Evolutionary conservation across 129 eudicot genomes (phyloP), one percentile per base, ranked within the genome.

Genomic region (Sambucus nigra): DNA sequence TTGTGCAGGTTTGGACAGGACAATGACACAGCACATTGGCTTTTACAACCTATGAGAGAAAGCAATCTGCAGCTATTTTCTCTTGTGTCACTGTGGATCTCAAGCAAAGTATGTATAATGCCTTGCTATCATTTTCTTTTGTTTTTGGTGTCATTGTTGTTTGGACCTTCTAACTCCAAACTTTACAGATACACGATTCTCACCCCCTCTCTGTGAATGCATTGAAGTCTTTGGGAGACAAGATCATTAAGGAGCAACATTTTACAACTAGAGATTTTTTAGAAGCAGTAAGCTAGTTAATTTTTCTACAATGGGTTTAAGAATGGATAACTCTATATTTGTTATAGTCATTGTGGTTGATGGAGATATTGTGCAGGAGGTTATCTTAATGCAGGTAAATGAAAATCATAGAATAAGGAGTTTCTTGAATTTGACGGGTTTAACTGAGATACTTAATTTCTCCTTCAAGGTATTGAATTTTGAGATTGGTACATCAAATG

Each of bases 21-120:
- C 55, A 71, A 53, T 32, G 65, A 10, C 47, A 33, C 44, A 8
- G 65, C 56, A 69, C 75, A 66, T 40, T 81, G 91, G 87, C 93
- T 88, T 25, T 61, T 84, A 42, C 77, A 70, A 38, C 95, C 97
- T 4, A 25, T 84, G 23, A 54, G 68, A 64, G 87, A 84, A 68
- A 67, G 92, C 73, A 84, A 78, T 52, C 76, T 88, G 54, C 93
- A 88, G 77, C 82, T 84, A 15, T 84, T 88, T 74, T 77, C 92
- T 52, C 85, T 84, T 68, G 63, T 74, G 61, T 72, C 92, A 17
- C 57, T 88, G 57, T 88, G 97, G 97, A 75, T 88, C 59, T 67
- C 94, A 51, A 75, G 85, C 80, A 88, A 88, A 81, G 88, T 84
- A 84, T 33, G 67, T 39, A 24, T 29, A 52, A 24, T 62, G 25